phyloP scores from a whole-genome alignment of 2,329 filamentous ascomycete genomes.

The Sordariomycetes sp. region DNA sequence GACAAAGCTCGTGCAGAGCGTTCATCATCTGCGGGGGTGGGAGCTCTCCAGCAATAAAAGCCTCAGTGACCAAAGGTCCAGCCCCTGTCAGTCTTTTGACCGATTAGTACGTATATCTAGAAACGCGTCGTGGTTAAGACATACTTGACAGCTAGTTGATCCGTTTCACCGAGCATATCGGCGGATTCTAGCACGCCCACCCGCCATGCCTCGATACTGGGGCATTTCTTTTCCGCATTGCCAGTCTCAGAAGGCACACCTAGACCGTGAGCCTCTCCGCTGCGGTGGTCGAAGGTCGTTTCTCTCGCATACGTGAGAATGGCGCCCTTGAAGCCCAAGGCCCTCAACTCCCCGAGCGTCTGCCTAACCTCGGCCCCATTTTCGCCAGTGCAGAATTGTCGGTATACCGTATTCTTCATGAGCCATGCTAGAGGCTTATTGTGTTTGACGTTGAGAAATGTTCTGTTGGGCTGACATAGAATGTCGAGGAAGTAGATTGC shows the following conservation, averaged over 20 bases:
- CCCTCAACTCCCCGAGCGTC: constrained; percentile 30
- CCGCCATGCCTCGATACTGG: constrained; percentile 25
- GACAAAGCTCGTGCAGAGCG: constrained; percentile 29
- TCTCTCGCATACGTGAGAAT: constrained; percentile 45
- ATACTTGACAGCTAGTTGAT: constrained; percentile 28
- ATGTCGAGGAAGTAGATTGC: neutral
- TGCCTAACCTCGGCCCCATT: constrained; percentile 33
- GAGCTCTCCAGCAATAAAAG: constrained; percentile 21
- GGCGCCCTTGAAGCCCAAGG: constrained; percentile 44
- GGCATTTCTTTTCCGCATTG: constrained; percentile 25
- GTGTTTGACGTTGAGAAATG: constrained; percentile 30
- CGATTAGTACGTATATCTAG: neutral
- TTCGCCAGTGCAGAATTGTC: constrained; percentile 49
- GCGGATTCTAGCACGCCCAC: constrained; percentile 20
- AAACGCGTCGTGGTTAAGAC: constrained; percentile 3
- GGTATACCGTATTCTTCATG: constrained; percentile 40
- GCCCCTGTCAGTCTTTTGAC: constrained; percentile 28
- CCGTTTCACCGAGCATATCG: constrained; percentile 19
- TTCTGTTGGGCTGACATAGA: neutral
- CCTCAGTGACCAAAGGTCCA: constrained; percentile 25
- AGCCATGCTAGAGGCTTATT: constrained; percentile 38
- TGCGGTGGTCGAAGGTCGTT: constrained; percentile 28
- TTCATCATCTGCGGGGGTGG: constrained; percentile 31
- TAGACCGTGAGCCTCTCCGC: constrained; percentile 11
- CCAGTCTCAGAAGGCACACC: constrained; percentile 25